A percentile compares a stretch with the other conserved stretches of the same genome.
Evolutionary conservation across 2,329 filamentous ascomycete genomes (phyloP).

Genomic region (Alternaria ethzedia): DNA sequence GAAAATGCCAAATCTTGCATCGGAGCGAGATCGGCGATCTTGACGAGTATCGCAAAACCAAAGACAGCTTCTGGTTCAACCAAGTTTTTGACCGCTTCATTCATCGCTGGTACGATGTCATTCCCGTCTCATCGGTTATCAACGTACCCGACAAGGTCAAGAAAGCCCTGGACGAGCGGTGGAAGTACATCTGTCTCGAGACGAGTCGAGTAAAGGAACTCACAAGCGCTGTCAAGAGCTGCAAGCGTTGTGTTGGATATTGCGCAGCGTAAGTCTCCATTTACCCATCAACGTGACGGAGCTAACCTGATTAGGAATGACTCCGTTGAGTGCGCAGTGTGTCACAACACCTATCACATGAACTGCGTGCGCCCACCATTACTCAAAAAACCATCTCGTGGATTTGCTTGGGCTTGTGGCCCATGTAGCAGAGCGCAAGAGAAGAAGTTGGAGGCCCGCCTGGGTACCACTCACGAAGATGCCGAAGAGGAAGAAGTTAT

Average conservation of each 20-base stretch:
- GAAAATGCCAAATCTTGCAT: slow-evolving; percentile 91
- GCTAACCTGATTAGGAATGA: slow-evolving; percentile 68
- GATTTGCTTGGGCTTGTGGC: slow-evolving; percentile 97
- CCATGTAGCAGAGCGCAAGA: slow-evolving; percentile 97
- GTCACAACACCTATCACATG: slow-evolving; percentile 96
- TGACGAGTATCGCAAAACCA: slow-evolving; percentile 81
- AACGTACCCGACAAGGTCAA: slow-evolving; percentile 96
- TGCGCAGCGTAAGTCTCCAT: slow-evolving; percentile 77
- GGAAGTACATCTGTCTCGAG: slow-evolving; percentile 96
- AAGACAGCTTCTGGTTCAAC: slow-evolving; percentile 95
- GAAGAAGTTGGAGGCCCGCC: slow-evolving; percentile 83
- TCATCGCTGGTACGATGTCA: slow-evolving; percentile 95
- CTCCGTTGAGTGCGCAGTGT: slow-evolving; percentile 96
- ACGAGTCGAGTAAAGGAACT: slow-evolving; percentile 92
- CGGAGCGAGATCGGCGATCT: slow-evolving; percentile 83
- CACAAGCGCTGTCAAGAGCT: slow-evolving; percentile 93
- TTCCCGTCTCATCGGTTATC: slow-evolving; percentile 89
- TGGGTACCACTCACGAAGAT: slow-evolving; percentile 61
- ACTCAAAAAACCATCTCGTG: slow-evolving; percentile 93
- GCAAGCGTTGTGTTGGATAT: slow-evolving; percentile 89
- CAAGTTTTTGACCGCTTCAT: slow-evolving; percentile 99
- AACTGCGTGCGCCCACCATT: slow-evolving; percentile 92
- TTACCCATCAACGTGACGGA: neutral
- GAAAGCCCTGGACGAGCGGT: slow-evolving; percentile 92
- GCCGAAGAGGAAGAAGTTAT: slow-evolving; percentile 69